Evolutionary conservation across 208 protist genomes (phyloP), one percentile per base, ranked within the genome.

Genomic region (Trypanosomatidae sp.): DNA sequence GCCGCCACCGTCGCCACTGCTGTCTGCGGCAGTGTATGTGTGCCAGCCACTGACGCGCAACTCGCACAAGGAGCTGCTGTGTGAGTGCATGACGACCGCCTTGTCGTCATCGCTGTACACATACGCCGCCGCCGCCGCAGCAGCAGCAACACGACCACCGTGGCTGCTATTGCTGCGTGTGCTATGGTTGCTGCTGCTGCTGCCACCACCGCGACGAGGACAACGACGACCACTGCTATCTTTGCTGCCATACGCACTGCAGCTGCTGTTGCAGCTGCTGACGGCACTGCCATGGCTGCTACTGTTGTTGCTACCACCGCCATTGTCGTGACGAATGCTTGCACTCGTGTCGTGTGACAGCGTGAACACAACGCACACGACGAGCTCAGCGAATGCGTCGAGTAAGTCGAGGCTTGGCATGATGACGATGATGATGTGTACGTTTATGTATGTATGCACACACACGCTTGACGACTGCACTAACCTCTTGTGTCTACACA

Each of bases 381-480:
- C 69, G 23, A 72, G 56, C 43, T 86, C 76, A 6, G 76, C 76
- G 22, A 86, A 64, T 13, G 66, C 60, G 52, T 86, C 76, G 20
- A 86, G 50, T 20, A 80, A 43, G 21, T 81, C 53, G 2, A 86
- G 54, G 15, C 60, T 56, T 26, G 72, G 74, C 76, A 81, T 82
- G 0, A 18, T 26, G 11, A 35, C n/a, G n/a, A 35, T 15, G 11
- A 35, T 35, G n/a, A 11, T 15, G n/a, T 15, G n/a, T 35, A 35
- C 30, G n/a, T 15, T 35, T 35, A 35, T n/a, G n/a, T n/a, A n/a
- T n/a, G n/a, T n/a, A n/a, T n/a, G n/a, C n/a, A n/a, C n/a, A n/a
- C n/a, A n/a, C n/a, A n/a, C n/a, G n/a, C n/a, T n/a, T n/a, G n/a
- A n/a, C n/a, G n/a, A n/a, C n/a, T n/a, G n/a, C n/a, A n/a, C n/a